These are phyloP conservation scores for Ganoderma leucocontextum DNA, from an alignment of 1,284 basidiomycete species.

Conservation along the genomic window DNA sequence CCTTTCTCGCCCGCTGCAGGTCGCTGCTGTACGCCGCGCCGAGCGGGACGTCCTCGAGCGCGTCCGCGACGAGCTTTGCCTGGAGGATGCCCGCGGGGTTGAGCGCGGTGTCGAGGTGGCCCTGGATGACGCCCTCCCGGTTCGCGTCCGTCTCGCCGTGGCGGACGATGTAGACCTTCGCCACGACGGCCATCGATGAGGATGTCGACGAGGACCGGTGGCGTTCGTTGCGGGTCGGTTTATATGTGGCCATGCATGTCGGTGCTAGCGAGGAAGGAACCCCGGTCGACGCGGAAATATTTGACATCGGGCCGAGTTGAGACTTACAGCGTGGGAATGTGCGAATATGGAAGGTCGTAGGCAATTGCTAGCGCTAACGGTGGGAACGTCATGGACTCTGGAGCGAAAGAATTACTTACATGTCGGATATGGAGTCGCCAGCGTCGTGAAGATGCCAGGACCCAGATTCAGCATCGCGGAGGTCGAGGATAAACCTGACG, in stretches of 20 bases:
- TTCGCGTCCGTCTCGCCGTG: slow-evolving; percentile 83
- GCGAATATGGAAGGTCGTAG: not conserved
- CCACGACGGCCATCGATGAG: slow-evolving; percentile 22
- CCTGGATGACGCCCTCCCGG: slow-evolving; percentile 67
- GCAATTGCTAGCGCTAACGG: no score
- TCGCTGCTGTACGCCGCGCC: slow-evolving; percentile 70
- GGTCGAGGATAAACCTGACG: slow-evolving; percentile 26
- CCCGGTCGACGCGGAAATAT: not conserved
- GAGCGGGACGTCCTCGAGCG: slow-evolving; percentile 60
- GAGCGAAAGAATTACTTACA: no score
- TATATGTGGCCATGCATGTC: slow-evolving; percentile 5
- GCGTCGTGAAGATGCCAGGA: not conserved
- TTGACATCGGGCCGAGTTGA: not conserved
- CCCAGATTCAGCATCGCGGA: slow-evolving; percentile 19
- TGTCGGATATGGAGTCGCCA: no score
- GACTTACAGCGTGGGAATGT: no score
- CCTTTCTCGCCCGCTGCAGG: slow-evolving; percentile 65
- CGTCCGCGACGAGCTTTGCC: slow-evolving; percentile 59
- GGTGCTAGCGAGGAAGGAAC: not conserved
- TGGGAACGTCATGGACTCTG: no score
- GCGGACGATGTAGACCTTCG: slow-evolving; percentile 66
- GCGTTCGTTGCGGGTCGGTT: not conserved
- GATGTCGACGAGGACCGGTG: not conserved
- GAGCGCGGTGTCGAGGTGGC: slow-evolving; percentile 70
- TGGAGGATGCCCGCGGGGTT: slow-evolving; percentile 67